phyloP scores from a whole-genome alignment of 305 asterid genomes.

The Fraxinus floribunda region DNA sequence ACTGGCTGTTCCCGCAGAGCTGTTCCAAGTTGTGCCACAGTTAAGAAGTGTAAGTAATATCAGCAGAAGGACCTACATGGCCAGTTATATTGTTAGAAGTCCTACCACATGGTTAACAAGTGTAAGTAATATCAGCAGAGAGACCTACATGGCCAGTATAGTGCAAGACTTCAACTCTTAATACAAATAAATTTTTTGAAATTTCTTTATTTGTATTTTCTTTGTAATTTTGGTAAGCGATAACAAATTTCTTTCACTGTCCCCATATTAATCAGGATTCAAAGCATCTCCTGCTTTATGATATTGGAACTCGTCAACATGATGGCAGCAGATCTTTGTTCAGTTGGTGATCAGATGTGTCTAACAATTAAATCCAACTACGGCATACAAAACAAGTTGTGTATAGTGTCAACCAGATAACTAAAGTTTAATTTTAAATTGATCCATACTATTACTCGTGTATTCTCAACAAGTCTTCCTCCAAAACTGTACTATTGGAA shows the following conservation, averaged over 20 bases:
- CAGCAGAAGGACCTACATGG: neutral
- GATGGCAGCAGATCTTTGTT: neutral
- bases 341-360: neutral
- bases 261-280: neutral
- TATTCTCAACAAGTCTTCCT: neutral
- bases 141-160: neutral
- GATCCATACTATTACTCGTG: neutral
- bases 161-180: neutral
- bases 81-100: neutral
- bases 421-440: neutral
- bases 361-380: neutral
- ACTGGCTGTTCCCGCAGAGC: neutral
- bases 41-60: neutral
- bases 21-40: neutral
- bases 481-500: neutral
- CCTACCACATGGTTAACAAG: neutral
- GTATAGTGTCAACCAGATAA: neutral
- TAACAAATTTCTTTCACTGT: neutral
- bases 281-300: slow-evolving; percentile 2
- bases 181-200: neutral
- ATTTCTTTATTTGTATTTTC: neutral
- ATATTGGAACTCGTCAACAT: neutral
- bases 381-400: neutral
- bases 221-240: neutral
- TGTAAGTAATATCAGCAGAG: neutral